Evolutionary conservation across 192 early-diverging fungal genomes (phyloP).

Genomic region (Coemansia furcata): DNA sequence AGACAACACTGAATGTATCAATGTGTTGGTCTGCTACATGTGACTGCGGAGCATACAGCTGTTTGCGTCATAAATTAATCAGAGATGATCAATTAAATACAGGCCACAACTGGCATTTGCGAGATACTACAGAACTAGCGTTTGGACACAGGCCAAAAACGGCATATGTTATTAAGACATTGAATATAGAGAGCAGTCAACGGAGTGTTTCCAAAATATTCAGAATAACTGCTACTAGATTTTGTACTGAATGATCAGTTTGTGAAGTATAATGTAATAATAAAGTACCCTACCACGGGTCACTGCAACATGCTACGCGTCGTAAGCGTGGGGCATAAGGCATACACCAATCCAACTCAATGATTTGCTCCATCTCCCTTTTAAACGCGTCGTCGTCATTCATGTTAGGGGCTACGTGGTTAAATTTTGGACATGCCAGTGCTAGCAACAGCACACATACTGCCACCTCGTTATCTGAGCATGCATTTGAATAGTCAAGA

Average conservation of each 20-base stretch:
- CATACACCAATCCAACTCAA: neutral
- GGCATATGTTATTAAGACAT: no score
- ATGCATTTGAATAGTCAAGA: neutral
- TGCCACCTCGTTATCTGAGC: neutral
- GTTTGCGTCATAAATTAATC: neutral
- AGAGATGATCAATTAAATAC: neutral
- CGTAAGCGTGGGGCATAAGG: neutral
- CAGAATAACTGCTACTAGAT: no score
- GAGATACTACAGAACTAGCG: neutral
- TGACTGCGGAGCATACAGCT: neutral
- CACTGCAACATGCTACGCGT: neutral
- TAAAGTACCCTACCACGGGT: neutral
- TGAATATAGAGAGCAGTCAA: no score
- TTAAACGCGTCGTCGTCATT: neutral
- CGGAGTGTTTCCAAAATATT: no score
- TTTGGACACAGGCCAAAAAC: no score
- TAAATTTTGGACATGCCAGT: neutral
- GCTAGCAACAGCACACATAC: neutral
- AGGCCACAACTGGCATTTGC: neutral
- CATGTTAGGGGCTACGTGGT: neutral
- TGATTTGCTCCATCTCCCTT: neutral
- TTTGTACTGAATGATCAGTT: no score
- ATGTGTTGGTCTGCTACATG: no score
- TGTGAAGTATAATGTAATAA: neutral
- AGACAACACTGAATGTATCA: no score